Evolutionary conservation across 2,329 filamentous ascomycete species (phyloP).

Genomic region (Verticillium tricorpus): DNA sequence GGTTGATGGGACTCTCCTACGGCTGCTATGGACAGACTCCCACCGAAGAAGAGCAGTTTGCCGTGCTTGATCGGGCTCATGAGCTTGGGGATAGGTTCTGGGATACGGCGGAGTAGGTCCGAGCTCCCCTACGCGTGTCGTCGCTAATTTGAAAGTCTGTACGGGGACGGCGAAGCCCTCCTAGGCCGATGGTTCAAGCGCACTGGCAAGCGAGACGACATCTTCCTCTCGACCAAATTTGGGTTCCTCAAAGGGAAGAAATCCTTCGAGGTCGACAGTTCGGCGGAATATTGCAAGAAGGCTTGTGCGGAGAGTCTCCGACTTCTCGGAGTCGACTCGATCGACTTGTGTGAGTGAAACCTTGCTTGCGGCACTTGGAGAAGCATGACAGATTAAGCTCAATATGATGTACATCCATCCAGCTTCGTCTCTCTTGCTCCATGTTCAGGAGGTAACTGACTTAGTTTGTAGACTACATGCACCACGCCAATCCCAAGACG

Average conservation of each 20-base stretch:
- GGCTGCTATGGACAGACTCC: conserved; percentile 18
- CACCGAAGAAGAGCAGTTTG: conserved; percentile 44
- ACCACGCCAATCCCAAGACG: conserved; percentile 29
- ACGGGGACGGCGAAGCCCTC: conserved; percentile 41
- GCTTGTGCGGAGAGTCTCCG: conserved; percentile 32
- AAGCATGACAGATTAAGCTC: background rate
- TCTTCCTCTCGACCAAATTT: conserved; percentile 48
- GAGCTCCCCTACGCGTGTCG: background rate
- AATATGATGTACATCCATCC: too few species aligned
- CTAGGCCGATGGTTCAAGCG: conserved; percentile 42
- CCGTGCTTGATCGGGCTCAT: conserved; percentile 45
- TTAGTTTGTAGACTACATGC: conserved; percentile 25
- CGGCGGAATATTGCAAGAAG: conserved; percentile 29
- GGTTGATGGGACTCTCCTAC: conserved; percentile 43
- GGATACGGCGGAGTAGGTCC: conserved; percentile 38
- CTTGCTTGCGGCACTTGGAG: background rate
- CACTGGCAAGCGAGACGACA: conserved; percentile 36
- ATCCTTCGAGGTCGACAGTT: conserved; percentile 4
- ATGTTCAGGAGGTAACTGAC: background rate
- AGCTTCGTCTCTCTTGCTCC: too few species aligned
- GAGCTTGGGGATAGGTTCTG: conserved; percentile 46
- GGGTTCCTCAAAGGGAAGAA: conserved; percentile 22
- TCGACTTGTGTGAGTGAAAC: conserved; percentile 30
- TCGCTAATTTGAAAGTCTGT: conserved; percentile 21
- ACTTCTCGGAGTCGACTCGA: conserved; percentile 28